Evolutionary conservation across 2,329 filamentous ascomycete genomes (phyloP).

Genomic region (Trichoderma lentiforme): DNA sequence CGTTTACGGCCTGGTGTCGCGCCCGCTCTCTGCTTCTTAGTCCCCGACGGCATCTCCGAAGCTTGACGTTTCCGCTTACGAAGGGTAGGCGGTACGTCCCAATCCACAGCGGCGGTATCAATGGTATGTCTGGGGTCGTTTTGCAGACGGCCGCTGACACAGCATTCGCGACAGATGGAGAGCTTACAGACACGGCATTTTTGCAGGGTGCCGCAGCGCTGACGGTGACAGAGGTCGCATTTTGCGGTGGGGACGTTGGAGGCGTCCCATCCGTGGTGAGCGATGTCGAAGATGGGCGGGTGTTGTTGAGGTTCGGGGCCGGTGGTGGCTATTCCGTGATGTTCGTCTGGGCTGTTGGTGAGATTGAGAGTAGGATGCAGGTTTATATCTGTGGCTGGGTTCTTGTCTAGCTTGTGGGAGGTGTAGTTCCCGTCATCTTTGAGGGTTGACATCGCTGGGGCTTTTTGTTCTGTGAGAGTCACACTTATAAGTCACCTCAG

Average conservation of each 20-base stretch:
- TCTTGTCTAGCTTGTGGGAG: not conserved
- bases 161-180: conserved; percentile 26
- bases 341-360: not conserved
- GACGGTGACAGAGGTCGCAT: conserved; percentile 27
- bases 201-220: conserved; percentile 25
- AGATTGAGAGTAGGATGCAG: not conserved
- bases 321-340: not conserved
- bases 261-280: conserved; percentile 24
- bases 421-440: not conserved
- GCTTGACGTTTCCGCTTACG: not conserved
- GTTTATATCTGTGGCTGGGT: not conserved
- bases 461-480: not conserved
- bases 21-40: not conserved
- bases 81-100: conserved; percentile 18
- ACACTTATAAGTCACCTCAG: not conserved
- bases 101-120: conserved; percentile 21
- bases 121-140: conserved; percentile 23
- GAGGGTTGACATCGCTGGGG: not conserved
- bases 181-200: conserved; percentile 26
- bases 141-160: conserved; percentile 18
- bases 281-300: conserved; percentile 7
- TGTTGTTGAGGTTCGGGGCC: not conserved
- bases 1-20: not conserved
- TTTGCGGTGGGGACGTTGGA: conserved; percentile 26
- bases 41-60: not conserved